Conservation (phyloP, 164 flowering plant species). For the Aristolochia contorta region DNA sequence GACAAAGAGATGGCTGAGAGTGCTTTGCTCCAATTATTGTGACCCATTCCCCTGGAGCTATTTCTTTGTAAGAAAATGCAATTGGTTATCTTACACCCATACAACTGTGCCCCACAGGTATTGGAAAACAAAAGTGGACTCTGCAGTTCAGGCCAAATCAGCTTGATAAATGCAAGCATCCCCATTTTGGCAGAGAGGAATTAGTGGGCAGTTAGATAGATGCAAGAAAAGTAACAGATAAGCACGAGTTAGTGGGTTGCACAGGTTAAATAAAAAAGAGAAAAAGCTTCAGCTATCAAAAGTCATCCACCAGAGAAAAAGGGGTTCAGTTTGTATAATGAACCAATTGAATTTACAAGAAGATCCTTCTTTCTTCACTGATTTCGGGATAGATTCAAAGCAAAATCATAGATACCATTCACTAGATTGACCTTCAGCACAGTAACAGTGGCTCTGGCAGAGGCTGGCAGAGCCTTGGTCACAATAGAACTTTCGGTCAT, state of each 20-base stretch:
- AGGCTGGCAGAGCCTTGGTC: too few relatives aligned
- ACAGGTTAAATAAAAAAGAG: slow-evolving; percentile 3
- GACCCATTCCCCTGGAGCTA: neutral
- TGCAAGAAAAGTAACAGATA: slow-evolving; percentile 18
- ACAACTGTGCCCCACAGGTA: too few relatives aligned
- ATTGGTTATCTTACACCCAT: too few relatives aligned
- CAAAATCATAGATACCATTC: too few relatives aligned
- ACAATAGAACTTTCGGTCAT: too few relatives aligned
- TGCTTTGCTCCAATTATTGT: neutral
- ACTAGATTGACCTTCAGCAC: too few relatives aligned
- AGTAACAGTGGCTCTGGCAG: too few relatives aligned
- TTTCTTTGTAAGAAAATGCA: neutral
- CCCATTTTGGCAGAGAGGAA: slow-evolving; percentile 2
- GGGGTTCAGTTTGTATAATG: slow-evolving; percentile 2
- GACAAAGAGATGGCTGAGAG: too few relatives aligned
- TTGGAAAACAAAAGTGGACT: too few relatives aligned
- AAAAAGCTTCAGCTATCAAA: slow-evolving; percentile 8
- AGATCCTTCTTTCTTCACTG: neutral
- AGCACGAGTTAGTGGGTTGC: slow-evolving; percentile 31
- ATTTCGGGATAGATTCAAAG: neutral
- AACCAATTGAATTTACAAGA: neutral
- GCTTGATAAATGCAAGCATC: neutral
- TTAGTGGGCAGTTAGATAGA: slow-evolving; percentile 22
- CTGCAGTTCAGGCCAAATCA: neutral
- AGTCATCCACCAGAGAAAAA: slow-evolving; percentile 10